A percentile compares a stretch with the other conserved stretches of the same genome.
Conservation (phyloP, 2,329 filamentous ascomycete genomes). For the Xylaria sp. region DNA sequence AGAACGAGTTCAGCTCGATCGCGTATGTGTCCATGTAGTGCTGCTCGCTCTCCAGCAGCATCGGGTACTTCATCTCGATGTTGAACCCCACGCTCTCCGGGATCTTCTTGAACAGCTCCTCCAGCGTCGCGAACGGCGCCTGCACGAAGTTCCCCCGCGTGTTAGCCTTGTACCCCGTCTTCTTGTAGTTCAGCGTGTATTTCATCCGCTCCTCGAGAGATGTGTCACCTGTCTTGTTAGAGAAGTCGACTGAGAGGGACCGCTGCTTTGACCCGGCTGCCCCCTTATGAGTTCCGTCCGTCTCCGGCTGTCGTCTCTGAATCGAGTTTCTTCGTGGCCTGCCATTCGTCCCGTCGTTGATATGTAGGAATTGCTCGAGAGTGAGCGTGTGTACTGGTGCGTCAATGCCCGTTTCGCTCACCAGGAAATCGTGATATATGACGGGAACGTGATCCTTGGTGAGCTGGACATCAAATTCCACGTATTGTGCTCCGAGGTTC, state of each 20-base stretch:
- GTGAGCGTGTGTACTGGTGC: conserved; percentile 95
- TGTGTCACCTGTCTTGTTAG: conserved; percentile 45
- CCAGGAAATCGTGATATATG: conserved; percentile 97
- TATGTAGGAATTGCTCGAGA: conserved; percentile 91
- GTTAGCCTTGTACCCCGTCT: conserved; percentile 95
- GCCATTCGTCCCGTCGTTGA: conserved; percentile 66
- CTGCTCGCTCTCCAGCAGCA: conserved; percentile 93
- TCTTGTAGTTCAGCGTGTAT: conserved; percentile 93
- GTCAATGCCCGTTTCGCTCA: conserved; percentile 96
- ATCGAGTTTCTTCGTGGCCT: conserved; percentile 39
- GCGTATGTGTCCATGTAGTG: conserved; percentile 97
- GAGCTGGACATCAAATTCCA: conserved; percentile 87
- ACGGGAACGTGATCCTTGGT: conserved; percentile 99
- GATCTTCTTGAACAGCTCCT: conserved; percentile 87
- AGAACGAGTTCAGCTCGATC: conserved; percentile 94
- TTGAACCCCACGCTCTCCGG: conserved; percentile 90
- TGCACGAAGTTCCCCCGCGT: conserved; percentile 94
- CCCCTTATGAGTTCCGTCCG: conserved; percentile 41
- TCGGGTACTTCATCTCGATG: conserved; percentile 99
- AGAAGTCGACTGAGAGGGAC: conserved; percentile 61
- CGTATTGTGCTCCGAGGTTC: conserved; percentile 81
- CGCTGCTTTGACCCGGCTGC: conserved; percentile 48
- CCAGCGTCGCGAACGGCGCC: conserved; percentile 91
- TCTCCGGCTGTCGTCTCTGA: conserved; percentile 35
- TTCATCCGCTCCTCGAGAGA: conserved; percentile 84